Percentiles rank a stretch among this genome's conserved stretches.
phyloP scores from a whole-genome alignment of 2,329 filamentous ascomycete genomes.

The Fusarium redolens region DNA sequence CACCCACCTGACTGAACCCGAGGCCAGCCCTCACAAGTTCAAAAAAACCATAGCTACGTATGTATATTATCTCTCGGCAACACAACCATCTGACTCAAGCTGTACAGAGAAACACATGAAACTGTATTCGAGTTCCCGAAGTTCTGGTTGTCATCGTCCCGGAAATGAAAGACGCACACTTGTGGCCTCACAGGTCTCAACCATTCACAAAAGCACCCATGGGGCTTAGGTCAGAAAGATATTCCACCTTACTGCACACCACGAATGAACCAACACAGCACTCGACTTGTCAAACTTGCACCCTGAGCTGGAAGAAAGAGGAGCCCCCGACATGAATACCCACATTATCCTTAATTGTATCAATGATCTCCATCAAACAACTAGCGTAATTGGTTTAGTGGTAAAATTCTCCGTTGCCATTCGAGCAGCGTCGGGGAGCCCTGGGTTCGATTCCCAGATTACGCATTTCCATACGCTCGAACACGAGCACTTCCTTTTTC shows the following conservation, averaged over 20 bases:
- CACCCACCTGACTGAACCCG: too few relatives aligned
- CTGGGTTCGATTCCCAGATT: constrained; percentile 40
- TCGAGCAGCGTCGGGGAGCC: constrained; percentile 29
- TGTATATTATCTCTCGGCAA: too few relatives aligned
- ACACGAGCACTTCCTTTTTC: neutral
- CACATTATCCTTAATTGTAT: fast-evolving
- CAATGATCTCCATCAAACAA: neutral
- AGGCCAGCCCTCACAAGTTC: too few relatives aligned
- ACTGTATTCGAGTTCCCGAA: too few relatives aligned
- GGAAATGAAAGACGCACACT: too few relatives aligned
- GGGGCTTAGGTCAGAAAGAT: fast-evolving
- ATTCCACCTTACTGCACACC: too few relatives aligned
- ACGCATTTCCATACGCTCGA: neutral
- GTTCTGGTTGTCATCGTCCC: too few relatives aligned
- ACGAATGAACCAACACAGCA: too few relatives aligned
- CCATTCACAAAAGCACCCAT: neutral
- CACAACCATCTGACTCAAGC: too few relatives aligned
- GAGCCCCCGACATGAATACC: fast-evolving
- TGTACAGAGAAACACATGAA: too few relatives aligned
- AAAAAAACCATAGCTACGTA: too few relatives aligned
- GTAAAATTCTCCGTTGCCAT: constrained; percentile 42
- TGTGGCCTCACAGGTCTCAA: too few relatives aligned
- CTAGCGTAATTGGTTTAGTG: constrained; percentile 40
- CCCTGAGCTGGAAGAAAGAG: neutral
- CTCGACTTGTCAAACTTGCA: fast-evolving